phyloP scores from a whole-genome alignment of 768 basidiomycete species.

The Leccinum barrowsii region DNA sequence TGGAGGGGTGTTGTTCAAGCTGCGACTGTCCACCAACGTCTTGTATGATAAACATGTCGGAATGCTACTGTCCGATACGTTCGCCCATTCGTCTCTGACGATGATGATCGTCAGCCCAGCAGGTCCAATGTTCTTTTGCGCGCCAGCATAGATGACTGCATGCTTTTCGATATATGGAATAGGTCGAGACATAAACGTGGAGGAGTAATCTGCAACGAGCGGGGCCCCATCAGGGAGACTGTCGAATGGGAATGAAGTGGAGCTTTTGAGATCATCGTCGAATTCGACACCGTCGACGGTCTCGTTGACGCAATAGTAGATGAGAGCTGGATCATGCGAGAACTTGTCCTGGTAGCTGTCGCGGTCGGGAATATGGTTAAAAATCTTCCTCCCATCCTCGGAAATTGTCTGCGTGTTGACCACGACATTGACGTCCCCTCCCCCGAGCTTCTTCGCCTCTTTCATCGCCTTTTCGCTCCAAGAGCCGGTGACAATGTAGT shows the following conservation, averaged over 20 bases:
- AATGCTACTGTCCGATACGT: slow-evolving; percentile 64
- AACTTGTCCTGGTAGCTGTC: slow-evolving; percentile 61
- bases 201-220: slow-evolving; percentile 92
- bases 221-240: slow-evolving; percentile 60
- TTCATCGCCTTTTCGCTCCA: slow-evolving; percentile 87
- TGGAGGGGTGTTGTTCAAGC: slow-evolving; percentile 90
- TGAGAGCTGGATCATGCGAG: slow-evolving; percentile 76
- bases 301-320: slow-evolving; percentile 99
- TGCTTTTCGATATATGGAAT: slow-evolving; percentile 87
- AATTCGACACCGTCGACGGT: slow-evolving; percentile 96
- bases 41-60: slow-evolving; percentile 84
- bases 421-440: slow-evolving; percentile 61
- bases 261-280: slow-evolving; percentile 47
- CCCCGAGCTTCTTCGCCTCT: slow-evolving; percentile 72
- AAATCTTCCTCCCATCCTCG: slow-evolving; percentile 57
- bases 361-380: slow-evolving; percentile 77
- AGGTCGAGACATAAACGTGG: slow-evolving; percentile 93
- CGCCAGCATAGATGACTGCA: slow-evolving; percentile 93
- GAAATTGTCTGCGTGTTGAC: slow-evolving; percentile 65
- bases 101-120: slow-evolving; percentile 91
- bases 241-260: slow-evolving; percentile 80
- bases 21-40: slow-evolving; percentile 68
- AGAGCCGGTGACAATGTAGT: slow-evolving; percentile 90
- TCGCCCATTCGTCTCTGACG: slow-evolving; percentile 87
- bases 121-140: slow-evolving; percentile 97